These are phyloP conservation scores for Candida stauntonica DNA, from an alignment of 805 yeast genomes.

Conservation along the genomic window DNA sequence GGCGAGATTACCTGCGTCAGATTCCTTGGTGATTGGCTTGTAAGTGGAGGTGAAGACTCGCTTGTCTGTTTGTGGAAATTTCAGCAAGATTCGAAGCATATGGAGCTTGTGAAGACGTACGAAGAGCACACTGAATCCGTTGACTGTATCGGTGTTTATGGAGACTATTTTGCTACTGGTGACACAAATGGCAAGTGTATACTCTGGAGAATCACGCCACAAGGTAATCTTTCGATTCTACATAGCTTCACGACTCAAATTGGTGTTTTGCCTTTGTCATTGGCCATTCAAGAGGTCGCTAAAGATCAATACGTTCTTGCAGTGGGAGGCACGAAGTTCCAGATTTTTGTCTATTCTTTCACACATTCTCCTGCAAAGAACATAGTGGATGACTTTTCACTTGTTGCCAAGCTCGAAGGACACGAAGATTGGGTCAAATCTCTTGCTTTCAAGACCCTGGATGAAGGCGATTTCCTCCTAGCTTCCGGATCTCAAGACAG, in stretches of 20 bases:
- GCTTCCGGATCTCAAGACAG: constrained; percentile 94
- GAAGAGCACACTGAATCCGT: constrained; percentile 45
- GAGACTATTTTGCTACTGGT: constrained; percentile 50
- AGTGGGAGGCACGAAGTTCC: constrained; percentile 65
- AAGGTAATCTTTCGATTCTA: constrained; percentile 23
- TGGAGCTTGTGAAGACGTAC: constrained; percentile 30
- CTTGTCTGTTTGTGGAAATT: constrained; percentile 56
- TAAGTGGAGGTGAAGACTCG: constrained; percentile 69
- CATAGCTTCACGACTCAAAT: constrained; percentile 33
- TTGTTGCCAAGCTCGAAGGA: constrained; percentile 63
- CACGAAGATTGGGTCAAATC: constrained; percentile 97
- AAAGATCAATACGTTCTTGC: constrained; percentile 45
- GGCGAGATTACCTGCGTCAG: constrained; percentile 64
- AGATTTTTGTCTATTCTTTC: constrained; percentile 52
- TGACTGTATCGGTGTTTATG: constrained; percentile 42
- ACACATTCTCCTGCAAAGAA: constrained; percentile 8
- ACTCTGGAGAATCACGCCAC: constrained; percentile 41
- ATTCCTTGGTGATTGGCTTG: constrained; percentile 45
- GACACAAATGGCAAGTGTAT: constrained; percentile 56
- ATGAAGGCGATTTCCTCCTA: constrained; percentile 51
- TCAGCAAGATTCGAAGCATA: constrained; percentile 6
- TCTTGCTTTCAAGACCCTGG: constrained; percentile 48
- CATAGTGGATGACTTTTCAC: constrained; percentile 23
- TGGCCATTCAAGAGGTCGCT: constrained; percentile 31
- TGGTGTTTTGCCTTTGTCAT: constrained; percentile 48